A percentile compares a stretch with the other conserved stretches of the same genome.
Conservation (phyloP, 225 moss, liverwort and hornwort species). For the Takakia lepidozioides region DNA sequence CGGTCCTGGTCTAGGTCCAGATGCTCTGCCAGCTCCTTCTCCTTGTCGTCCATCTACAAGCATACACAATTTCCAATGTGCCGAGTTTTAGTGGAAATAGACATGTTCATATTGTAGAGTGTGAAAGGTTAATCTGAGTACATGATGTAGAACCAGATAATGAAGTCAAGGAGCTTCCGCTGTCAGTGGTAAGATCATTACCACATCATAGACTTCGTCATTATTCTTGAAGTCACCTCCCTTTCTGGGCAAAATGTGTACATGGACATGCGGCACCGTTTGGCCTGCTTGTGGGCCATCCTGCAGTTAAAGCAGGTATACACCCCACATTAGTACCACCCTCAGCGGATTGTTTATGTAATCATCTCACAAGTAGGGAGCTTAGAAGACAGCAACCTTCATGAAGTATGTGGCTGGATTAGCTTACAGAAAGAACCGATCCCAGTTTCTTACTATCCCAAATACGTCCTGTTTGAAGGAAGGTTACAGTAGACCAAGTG, state of each 20-base stretch:
- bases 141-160: conserved; percentile 3
- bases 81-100: neutral
- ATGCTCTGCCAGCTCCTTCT: conserved; percentile 60
- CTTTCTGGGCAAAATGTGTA: conserved; percentile 83
- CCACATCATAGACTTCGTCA: conserved; percentile 86
- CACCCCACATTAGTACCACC: no score
- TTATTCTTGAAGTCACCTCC: conserved; percentile 73
- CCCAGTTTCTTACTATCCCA: no score
- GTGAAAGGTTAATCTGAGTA: neutral
- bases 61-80: neutral
- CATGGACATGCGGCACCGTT: conserved; percentile 90
- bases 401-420: no score
- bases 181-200: conserved; percentile 12
- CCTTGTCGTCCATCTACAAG: conserved; percentile 73
- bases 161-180: neutral
- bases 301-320: conserved; percentile 17
- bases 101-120: neutral
- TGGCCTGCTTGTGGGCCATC: conserved; percentile 96
- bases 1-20: conserved; percentile 75
- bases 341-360: no score
- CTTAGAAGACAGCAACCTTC: no score
- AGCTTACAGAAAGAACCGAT: no score
- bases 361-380: no score
- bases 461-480: no score
- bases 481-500: no score